Evolutionary conservation across 83 land plant genomes (phyloP).

Genomic region (Larix sibirica): DNA sequence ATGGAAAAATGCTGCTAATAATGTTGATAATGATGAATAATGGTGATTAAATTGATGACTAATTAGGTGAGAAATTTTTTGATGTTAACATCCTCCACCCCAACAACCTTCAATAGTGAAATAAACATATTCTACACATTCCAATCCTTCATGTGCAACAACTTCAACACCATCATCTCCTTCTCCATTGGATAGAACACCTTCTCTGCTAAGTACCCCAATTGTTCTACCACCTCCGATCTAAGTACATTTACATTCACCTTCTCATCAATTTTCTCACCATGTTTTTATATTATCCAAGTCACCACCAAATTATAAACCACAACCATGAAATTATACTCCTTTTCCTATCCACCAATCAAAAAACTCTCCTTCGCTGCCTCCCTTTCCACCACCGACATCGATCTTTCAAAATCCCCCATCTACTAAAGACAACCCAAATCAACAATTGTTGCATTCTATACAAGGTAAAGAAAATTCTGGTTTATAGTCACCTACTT

Average conservation of each 20-base stretch:
- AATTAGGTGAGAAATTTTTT: too few species aligned
- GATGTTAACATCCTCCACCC: neutral
- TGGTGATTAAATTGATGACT: too few species aligned
- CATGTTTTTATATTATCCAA: neutral
- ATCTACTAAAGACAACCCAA: neutral
- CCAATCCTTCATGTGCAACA: slow-evolving; percentile 9
- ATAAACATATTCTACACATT: slow-evolving; percentile 15
- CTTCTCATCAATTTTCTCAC: neutral
- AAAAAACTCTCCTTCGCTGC: neutral
- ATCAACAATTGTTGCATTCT: neutral
- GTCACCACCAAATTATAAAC: neutral
- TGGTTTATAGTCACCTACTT: neutral
- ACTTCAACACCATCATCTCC: slow-evolving; percentile 22
- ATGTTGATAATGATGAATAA: too few species aligned
- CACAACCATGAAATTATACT: neutral
- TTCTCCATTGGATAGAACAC: slow-evolving; percentile 18
- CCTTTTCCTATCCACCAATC: slow-evolving; percentile 24
- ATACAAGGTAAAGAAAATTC: neutral
- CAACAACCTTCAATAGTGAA: neutral
- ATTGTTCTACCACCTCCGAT: slow-evolving; percentile 9
- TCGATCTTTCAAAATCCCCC: neutral
- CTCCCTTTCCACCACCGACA: neutral
- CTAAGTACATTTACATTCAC: neutral
- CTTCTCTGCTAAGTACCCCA: slow-evolving; percentile 16
- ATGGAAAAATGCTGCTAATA: too few species aligned